Percentiles rank a stretch among this genome's conserved stretches.
phyloP scores from a whole-genome alignment of 805 yeast genomes.

The Candida glaebosa region DNA sequence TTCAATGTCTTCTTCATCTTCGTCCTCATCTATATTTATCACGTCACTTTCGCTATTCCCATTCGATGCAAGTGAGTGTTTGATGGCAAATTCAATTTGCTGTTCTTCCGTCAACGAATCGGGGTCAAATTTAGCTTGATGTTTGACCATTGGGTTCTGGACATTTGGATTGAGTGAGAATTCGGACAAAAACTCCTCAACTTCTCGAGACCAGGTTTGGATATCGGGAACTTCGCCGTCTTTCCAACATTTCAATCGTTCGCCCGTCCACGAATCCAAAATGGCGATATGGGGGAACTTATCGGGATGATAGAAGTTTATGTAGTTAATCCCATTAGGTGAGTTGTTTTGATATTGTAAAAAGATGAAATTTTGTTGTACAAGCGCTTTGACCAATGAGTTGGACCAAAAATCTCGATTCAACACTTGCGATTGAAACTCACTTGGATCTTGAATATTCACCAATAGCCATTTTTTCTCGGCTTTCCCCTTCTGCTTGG shows the following conservation, averaged over 20 bases:
- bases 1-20: conserved; percentile 9
- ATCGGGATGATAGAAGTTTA: conserved; percentile 66
- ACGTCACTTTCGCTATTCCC: conserved; percentile 28
- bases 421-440: conserved; percentile 83
- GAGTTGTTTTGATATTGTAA: conserved; percentile 83
- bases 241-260: conserved; percentile 76
- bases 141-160: conserved; percentile 63
- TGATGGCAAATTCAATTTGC: conserved; percentile 73
- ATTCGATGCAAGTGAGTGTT: conserved; percentile 49
- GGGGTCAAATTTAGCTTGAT: conserved; percentile 59
- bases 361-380: conserved; percentile 70
- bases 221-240: conserved; percentile 56
- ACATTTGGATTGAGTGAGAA: conserved; percentile 64
- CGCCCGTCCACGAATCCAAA: conserved; percentile 94
- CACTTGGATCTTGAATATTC: conserved; percentile 81
- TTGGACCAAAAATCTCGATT: conserved; percentile 94
- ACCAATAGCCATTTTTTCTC: conserved; percentile 78
- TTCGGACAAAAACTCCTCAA: conserved; percentile 61
- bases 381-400: conserved; percentile 55
- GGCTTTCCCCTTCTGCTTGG: conserved; percentile 62
- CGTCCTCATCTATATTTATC: conserved; percentile 18
- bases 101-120: conserved; percentile 75
- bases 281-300: conserved; percentile 87
- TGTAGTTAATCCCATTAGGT: conserved; percentile 66
- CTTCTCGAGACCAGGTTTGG: conserved; percentile 60